phyloP scores from a whole-genome alignment of 129 eudicot genomes.

The Rutidosis leptorrhynchoides region DNA sequence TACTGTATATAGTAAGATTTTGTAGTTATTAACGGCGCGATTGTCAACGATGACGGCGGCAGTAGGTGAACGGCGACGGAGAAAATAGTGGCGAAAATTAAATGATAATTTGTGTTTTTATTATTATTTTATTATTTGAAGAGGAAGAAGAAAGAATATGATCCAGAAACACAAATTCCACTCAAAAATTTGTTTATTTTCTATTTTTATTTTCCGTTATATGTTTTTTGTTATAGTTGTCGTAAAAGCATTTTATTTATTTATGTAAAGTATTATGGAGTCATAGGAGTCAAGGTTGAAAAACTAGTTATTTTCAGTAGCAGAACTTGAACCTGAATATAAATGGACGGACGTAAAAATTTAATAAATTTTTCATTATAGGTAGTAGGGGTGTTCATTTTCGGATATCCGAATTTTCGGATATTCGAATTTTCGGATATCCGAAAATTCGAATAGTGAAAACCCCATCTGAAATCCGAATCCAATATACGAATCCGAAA shows the following conservation, averaged over 20 bases:
- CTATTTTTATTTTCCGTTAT: slow-evolving; percentile 25
- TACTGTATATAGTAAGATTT: slow-evolving; percentile 6
- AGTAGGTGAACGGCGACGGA: slow-evolving; percentile 30
- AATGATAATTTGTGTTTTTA: slow-evolving; percentile 17
- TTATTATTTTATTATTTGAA: not conserved
- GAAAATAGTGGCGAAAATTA: slow-evolving; percentile 6
- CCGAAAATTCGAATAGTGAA: no score
- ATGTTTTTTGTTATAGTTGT: slow-evolving; percentile 32
- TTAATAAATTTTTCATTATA: no score
- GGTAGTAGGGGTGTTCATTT: no score
- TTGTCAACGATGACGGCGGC: slow-evolving; percentile 27
- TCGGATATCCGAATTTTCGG: no score
- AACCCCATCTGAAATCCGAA: no score
- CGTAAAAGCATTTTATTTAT: slow-evolving; percentile 25
- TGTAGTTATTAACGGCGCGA: slow-evolving; percentile 11
- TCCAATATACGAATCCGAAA: no score
- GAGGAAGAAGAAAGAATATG: slow-evolving; percentile 31
- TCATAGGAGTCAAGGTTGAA: no score
- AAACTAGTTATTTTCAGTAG: no score
- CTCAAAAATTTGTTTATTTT: slow-evolving; percentile 15
- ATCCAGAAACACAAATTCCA: slow-evolving; percentile 38
- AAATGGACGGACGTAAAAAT: no score
- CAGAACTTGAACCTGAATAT: no score
- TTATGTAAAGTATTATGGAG: not conserved
- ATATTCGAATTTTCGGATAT: no score